These are phyloP conservation scores for Entoloma clypeatum DNA, from an alignment of 1,284 basidiomycete species.

Conservation along the genomic window DNA sequence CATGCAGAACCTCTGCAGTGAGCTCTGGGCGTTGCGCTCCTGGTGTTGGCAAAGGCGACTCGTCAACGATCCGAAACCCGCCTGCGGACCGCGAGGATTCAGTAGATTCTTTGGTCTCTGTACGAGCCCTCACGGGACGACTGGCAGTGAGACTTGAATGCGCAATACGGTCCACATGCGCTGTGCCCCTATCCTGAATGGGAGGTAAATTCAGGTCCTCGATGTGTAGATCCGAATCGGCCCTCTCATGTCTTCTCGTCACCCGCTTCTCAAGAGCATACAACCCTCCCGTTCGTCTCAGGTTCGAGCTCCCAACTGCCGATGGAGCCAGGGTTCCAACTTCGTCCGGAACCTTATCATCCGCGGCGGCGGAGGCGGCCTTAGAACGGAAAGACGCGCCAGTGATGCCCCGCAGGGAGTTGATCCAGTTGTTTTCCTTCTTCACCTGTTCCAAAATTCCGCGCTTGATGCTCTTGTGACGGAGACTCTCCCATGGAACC, in stretches of 20 bases:
- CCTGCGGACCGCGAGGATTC: slow-evolving; percentile 9
- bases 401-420: slow-evolving; percentile 26
- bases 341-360: slow-evolving; percentile 3
- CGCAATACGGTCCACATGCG: neutral
- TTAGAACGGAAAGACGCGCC: slow-evolving; percentile 17
- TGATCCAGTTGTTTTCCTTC: slow-evolving; percentile 29
- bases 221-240: slow-evolving; percentile 22
- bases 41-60: slow-evolving; percentile 22
- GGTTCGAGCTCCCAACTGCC: neutral
- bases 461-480: slow-evolving; percentile 35
- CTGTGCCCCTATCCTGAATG: slow-evolving; percentile 8
- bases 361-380: slow-evolving; percentile 3
- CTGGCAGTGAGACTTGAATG: neutral
- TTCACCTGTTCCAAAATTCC: slow-evolving; percentile 33
- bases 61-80: slow-evolving; percentile 29
- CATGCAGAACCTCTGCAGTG: neutral
- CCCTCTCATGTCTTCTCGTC: slow-evolving; percentile 15
- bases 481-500: slow-evolving; percentile 32
- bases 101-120: slow-evolving; percentile 11
- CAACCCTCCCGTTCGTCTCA: neutral
- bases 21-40: slow-evolving; percentile 8
- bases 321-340: neutral
- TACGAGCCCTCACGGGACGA: slow-evolving; percentile 7
- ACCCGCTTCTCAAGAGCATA: slow-evolving; percentile 6
- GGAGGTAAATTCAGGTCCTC: slow-evolving; percentile 11